Base-by-base conservation (phyloP, 345 rosid genomes). In the Raphanus raphanistrum region DNA sequence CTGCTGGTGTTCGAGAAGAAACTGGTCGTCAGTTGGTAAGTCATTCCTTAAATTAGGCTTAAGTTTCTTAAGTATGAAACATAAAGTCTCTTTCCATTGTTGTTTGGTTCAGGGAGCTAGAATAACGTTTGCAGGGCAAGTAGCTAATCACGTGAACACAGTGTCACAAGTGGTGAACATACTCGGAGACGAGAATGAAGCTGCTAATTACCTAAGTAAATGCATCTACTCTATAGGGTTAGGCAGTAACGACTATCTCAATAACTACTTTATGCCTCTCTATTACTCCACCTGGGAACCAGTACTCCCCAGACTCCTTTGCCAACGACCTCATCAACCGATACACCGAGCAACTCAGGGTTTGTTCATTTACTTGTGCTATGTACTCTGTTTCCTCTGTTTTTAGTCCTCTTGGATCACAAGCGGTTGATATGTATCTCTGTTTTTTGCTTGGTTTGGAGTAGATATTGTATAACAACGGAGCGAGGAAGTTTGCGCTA, bases 201-300 rank as follows among this genome's bases (percentile, higher is more conserved):
- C 98, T 1, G 83, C 93, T 28, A 41, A 82, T 76, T 79, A 90
- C 73, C 77, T 94, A 25, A 87, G 92, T 73, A 83, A 84, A 75
- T 92, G 97, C 79, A 89, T 94, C 35, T 88, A 80, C 82, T 81
- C 94, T 0, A 84, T 92, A 13, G 95, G 91, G 0, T 80, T 94
- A 48, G 98, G 98, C 3, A 94, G 97, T 86, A 94, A 94, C 77
- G 98, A 94, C 67, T 94, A 94, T 76, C 93, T 94, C 38, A 94
- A 92, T 72, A 94, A 94, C 83, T 94, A 94, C 73, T 94, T 92
- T 82, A 87, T 87, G 93, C 96, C 98, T 8, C 77, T 70, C 6
- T 74, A 66, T 41, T 94, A 94, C 87, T 76, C 90, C 7, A 78
- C 85, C 7, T n/a, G 33, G 86, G 25, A 82, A 74, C 59, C 93